phyloP scores from a whole-genome alignment of 495 filamentous ascomycete species.

The Friedmanniomyces simplex region DNA sequence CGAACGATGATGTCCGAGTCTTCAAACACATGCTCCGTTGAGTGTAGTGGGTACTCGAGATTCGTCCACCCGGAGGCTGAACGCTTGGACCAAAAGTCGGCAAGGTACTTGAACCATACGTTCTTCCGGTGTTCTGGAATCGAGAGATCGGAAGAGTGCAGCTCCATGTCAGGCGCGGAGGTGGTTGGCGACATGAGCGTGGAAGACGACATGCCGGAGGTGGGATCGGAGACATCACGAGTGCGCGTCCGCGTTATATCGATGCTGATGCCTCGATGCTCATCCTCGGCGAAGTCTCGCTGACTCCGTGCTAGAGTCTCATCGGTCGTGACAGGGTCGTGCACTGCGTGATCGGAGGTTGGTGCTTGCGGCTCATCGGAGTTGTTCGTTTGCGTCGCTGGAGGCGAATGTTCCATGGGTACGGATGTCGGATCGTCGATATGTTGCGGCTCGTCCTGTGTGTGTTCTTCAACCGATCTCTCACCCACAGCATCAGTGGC shows the following conservation, averaged over 20 bases:
- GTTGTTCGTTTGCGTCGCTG: background rate
- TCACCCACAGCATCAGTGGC: constrained; percentile 88
- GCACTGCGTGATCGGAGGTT: background rate
- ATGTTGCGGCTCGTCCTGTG: background rate
- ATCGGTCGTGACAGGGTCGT: background rate
- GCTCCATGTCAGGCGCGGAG: constrained; percentile 25
- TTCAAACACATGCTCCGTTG: constrained; percentile 86
- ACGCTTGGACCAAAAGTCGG: constrained; percentile 96
- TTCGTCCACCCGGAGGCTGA: constrained; percentile 94
- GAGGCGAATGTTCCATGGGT: background rate
- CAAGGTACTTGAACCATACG: constrained; percentile 86
- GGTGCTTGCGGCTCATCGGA: constrained; percentile 2
- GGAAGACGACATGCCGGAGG: constrained; percentile 15
- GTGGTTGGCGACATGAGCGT: constrained; percentile 44
- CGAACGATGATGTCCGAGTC: constrained; percentile 97
- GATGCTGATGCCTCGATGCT: constrained; percentile 60
- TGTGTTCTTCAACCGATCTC: constrained; percentile 22
- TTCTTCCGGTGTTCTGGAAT: constrained; percentile 84
- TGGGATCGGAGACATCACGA: constrained; percentile 48
- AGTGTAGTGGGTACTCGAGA: constrained; percentile 82
- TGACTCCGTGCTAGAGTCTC: constrained; percentile 12
- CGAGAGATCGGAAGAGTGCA: constrained; percentile 50
- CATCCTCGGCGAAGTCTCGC: constrained; percentile 49
- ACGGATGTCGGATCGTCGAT: background rate
- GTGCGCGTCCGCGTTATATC: constrained; percentile 56